Percentiles rank a stretch among this genome's conserved stretches.
Evolutionary conservation across 345 rosid species (phyloP).

Genomic region (Carallia pectinifolia): DNA sequence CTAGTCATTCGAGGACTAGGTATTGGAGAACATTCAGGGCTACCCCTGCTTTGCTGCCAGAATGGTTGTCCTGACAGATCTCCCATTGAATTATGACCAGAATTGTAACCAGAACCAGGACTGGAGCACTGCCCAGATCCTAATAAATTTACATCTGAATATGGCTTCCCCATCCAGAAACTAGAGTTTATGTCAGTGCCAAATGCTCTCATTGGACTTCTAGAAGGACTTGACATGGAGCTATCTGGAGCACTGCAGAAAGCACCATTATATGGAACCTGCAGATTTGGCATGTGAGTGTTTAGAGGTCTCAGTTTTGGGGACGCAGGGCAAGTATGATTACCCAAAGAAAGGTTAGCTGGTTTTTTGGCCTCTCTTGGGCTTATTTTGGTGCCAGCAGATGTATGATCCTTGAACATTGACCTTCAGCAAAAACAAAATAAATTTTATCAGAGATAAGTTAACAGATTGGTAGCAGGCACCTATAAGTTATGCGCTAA

Average conservation of each 20-base stretch:
- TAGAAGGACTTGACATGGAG: slow-evolving; percentile 96
- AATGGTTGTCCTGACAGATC: slow-evolving; percentile 82
- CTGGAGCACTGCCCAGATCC: slow-evolving; percentile 99
- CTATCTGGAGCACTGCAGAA: slow-evolving; percentile 88
- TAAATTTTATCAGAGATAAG: slow-evolving; percentile 29
- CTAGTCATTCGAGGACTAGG: slow-evolving; percentile 98
- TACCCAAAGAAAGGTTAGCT: slow-evolving; percentile 40
- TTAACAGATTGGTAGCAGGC: neutral
- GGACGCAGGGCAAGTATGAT: slow-evolving; percentile 56
- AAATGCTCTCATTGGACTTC: slow-evolving; percentile 86
- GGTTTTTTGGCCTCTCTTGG: slow-evolving; percentile 67
- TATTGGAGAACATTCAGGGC: slow-evolving; percentile 93
- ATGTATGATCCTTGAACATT: slow-evolving; percentile 53
- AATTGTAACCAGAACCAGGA: slow-evolving; percentile 95
- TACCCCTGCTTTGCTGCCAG: slow-evolving; percentile 93
- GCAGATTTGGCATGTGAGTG: slow-evolving; percentile 61
- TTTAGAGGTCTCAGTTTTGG: slow-evolving; percentile 58
- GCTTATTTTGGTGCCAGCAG: slow-evolving; percentile 37
- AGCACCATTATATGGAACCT: slow-evolving; percentile 61
- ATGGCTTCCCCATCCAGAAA: slow-evolving; percentile 67
- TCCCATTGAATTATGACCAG: slow-evolving; percentile 93
- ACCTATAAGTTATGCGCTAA: neutral
- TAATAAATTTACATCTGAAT: slow-evolving; percentile 63
- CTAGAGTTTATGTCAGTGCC: slow-evolving; percentile 67
- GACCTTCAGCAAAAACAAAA: slow-evolving; percentile 30